Percentiles rank a stretch among this genome's conserved stretches.
Evolutionary conservation across 2,329 filamentous ascomycete species (phyloP).

Genomic region (Epichloe hybrida): DNA sequence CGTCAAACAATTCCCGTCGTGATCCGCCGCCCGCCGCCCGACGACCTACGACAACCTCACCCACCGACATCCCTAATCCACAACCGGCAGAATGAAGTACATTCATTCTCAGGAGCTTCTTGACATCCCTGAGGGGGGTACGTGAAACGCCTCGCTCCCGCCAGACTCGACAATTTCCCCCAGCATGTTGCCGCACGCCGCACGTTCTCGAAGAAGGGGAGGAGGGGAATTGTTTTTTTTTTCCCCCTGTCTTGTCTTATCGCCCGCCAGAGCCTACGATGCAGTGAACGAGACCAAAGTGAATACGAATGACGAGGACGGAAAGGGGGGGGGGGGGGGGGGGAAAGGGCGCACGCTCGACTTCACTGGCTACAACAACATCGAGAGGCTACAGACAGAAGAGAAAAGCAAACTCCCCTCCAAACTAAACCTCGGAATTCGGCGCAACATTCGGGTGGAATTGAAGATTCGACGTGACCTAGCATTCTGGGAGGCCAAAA

Average conservation of each 20-base stretch:
- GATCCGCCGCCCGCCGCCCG: slow-evolving; percentile 16
- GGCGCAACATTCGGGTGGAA: not conserved
- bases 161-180: not conserved
- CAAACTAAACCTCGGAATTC: not conserved
- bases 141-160: slow-evolving; percentile 27
- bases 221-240: not conserved
- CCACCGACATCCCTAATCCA: slow-evolving; percentile 29
- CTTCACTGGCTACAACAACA: not conserved
- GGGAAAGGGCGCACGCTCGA: no score
- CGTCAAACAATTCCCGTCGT: slow-evolving; percentile 24
- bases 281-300: not conserved
- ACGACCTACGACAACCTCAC: slow-evolving; percentile 27
- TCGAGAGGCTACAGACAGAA: not conserved
- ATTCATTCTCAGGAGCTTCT: slow-evolving; percentile 96
- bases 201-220: not conserved
- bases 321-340: no score
- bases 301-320: not conserved
- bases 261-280: not conserved
- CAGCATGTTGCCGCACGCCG: not conserved
- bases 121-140: slow-evolving; percentile 93
- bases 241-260: no score
- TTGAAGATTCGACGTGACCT: not conserved
- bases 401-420: not conserved
- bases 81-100: slow-evolving; percentile 90
- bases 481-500: not conserved